phyloP scores from a whole-genome alignment of 345 rosid species.

The Geranium brycei region DNA sequence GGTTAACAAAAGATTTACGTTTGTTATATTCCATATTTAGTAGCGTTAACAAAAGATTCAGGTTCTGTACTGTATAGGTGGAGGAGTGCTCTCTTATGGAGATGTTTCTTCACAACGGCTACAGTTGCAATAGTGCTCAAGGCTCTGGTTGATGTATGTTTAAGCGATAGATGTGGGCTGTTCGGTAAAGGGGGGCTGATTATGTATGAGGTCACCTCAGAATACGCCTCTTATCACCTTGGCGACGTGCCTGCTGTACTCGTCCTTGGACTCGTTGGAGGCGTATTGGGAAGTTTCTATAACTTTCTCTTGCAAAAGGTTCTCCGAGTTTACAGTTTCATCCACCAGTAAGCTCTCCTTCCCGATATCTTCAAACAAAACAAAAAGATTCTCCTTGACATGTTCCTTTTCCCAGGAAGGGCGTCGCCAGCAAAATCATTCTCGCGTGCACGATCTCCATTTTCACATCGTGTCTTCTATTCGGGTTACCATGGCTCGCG shows the following conservation, averaged over 20 bases:
- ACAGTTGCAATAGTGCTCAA: conserved; percentile 74
- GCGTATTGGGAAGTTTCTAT: conserved; percentile 68
- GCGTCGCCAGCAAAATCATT: conserved; percentile 35
- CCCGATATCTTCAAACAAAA: background rate
- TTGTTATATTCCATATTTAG: no score
- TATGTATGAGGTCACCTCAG: conserved; percentile 74
- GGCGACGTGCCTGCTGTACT: conserved; percentile 67
- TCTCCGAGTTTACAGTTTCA: conserved; percentile 50
- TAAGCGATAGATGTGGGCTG: conserved; percentile 70
- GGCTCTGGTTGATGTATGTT: conserved; percentile 75
- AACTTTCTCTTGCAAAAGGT: conserved; percentile 62
- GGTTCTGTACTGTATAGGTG: conserved; percentile 41
- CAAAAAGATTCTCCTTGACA: conserved; percentile 4
- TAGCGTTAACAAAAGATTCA: no score
- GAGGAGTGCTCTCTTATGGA: conserved; percentile 86
- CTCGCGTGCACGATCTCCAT: conserved; percentile 59
- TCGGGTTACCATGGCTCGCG: conserved; percentile 83
- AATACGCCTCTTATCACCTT: conserved; percentile 52
- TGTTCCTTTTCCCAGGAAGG: conserved; percentile 42
- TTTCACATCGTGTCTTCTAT: conserved; percentile 78
- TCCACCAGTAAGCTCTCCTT: conserved; percentile 54
- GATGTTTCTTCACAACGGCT: conserved; percentile 82
- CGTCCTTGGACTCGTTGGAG: conserved; percentile 70
- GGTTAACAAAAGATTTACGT: no score
- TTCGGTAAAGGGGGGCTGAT: conserved; percentile 92